Percentiles rank a stretch among this genome's conserved stretches.
These are phyloP conservation scores for Suillus paluster DNA, from an alignment of 768 basidiomycete species.

Conservation along the genomic window DNA sequence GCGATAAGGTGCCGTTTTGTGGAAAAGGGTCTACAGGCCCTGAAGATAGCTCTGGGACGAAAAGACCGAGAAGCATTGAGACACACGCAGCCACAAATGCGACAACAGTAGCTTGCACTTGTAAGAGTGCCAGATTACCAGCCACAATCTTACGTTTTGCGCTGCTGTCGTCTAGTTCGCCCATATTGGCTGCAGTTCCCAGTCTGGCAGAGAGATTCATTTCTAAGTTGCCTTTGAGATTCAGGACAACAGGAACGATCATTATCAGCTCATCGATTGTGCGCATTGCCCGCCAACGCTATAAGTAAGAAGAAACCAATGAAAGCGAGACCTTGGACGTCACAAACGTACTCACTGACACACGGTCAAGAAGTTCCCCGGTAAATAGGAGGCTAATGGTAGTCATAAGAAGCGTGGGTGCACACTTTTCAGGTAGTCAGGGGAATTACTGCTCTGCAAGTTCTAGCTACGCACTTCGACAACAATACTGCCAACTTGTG, in stretches of 20 bases:
- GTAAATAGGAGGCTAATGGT: slow-evolving; percentile 87
- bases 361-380: slow-evolving; percentile 85
- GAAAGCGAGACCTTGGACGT: slow-evolving; percentile 8
- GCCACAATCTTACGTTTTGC: slow-evolving; percentile 67
- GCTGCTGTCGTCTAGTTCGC: slow-evolving; percentile 78
- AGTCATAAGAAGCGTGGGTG: slow-evolving; percentile 85
- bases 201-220: slow-evolving; percentile 98
- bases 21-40: slow-evolving; percentile 11
- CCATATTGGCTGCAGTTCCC: slow-evolving; percentile 94
- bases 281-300: slow-evolving; percentile 90
- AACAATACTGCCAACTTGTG: slow-evolving; percentile 63
- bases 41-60: slow-evolving; percentile 47
- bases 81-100: slow-evolving; percentile 85
- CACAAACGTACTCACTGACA: slow-evolving; percentile 63
- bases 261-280: slow-evolving; percentile 95
- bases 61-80: slow-evolving; percentile 70
- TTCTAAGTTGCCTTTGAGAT: slow-evolving; percentile 97
- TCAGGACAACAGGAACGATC: slow-evolving; percentile 92
- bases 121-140: slow-evolving; percentile 85
- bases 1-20: slow-evolving; percentile 18
- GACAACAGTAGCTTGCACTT: slow-evolving; percentile 91
- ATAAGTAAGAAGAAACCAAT: background rate
- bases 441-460: background rate
- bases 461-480: slow-evolving; percentile 58
- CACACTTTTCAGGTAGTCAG: slow-evolving; percentile 56